A percentile compares a stretch with the other conserved stretches of the same genome.
phyloP scores from a whole-genome alignment of 768 basidiomycete genomes.

The Tylopilus rubrobrunneus region DNA sequence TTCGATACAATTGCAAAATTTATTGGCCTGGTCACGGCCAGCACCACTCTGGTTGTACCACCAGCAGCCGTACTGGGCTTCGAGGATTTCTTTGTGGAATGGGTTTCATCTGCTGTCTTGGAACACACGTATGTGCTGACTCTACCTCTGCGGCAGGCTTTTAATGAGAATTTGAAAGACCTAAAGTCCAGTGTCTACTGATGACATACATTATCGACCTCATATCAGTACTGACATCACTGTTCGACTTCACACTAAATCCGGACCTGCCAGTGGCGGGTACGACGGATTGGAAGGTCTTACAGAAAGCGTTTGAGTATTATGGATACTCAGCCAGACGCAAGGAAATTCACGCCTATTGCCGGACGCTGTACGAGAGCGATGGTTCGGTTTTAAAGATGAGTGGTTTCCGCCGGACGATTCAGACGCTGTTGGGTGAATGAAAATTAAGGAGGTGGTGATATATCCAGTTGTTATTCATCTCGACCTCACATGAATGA shows the following conservation, averaged over 20 bases:
- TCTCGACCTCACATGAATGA: no score
- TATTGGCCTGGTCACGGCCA: background rate
- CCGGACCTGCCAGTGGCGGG: slow-evolving; percentile 1
- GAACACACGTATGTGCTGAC: background rate
- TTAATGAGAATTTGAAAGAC: background rate
- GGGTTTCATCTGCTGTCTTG: background rate
- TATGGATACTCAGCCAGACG: background rate
- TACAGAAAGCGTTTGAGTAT: slow-evolving; percentile 5
- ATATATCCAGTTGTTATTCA: no score
- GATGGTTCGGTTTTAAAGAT: background rate
- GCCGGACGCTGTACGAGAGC: background rate
- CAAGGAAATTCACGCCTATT: background rate
- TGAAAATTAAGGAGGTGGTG: no score
- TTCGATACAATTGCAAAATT: background rate
- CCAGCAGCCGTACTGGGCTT: slow-evolving; percentile 6
- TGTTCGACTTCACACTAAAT: slow-evolving; percentile 5
- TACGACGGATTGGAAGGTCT: slow-evolving; percentile 1
- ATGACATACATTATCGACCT: slow-evolving; percentile 4
- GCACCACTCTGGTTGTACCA: background rate
- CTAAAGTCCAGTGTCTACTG: slow-evolving; percentile 1
- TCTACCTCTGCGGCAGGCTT: background rate
- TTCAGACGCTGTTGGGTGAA: background rate
- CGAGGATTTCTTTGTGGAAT: slow-evolving; percentile 1
- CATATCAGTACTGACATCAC: background rate
- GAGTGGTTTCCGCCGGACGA: background rate